Conservation (phyloP, 192 early-diverging fungal genomes). For the Phycomyces blakesleeanus region DNA sequence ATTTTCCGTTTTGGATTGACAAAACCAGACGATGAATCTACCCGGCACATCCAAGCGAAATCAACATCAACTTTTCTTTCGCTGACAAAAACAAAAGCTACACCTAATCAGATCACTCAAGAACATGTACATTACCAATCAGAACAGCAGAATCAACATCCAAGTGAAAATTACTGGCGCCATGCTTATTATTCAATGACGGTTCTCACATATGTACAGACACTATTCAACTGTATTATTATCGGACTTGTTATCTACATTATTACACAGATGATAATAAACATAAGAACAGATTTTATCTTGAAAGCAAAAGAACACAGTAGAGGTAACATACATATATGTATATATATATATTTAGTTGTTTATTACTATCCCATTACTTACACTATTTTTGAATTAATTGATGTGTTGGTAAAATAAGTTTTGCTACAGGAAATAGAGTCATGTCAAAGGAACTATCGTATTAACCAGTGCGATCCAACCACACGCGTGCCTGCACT, state of each 20-base stretch:
- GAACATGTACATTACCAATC: no score
- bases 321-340: conserved; percentile 1
- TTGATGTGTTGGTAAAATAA: no score
- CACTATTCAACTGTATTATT: conserved; percentile 64
- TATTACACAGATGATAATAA: conserved; percentile 63
- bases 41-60: no score
- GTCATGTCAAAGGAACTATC: conserved; percentile 60
- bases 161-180: neutral
- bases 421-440: conserved; percentile 59
- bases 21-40: no score
- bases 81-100: no score
- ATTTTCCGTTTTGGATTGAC: no score
- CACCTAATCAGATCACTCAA: no score
- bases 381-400: no score
- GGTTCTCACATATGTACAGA: conserved; percentile 58
- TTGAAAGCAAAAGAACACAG: conserved; percentile 61
- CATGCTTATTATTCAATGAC: conserved; percentile 6
- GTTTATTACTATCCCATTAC: no score
- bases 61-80: no score
- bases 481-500: conserved; percentile 55
- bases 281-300: conserved; percentile 70
- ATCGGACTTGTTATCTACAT: conserved; percentile 55
- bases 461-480: conserved; percentile 51
- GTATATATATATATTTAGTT: conserved; percentile 11
- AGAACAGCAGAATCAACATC: neutral